These are phyloP conservation scores for Phialemonium atrogriseum DNA, from an alignment of 2,329 filamentous ascomycete species.

Conservation along the genomic window DNA sequence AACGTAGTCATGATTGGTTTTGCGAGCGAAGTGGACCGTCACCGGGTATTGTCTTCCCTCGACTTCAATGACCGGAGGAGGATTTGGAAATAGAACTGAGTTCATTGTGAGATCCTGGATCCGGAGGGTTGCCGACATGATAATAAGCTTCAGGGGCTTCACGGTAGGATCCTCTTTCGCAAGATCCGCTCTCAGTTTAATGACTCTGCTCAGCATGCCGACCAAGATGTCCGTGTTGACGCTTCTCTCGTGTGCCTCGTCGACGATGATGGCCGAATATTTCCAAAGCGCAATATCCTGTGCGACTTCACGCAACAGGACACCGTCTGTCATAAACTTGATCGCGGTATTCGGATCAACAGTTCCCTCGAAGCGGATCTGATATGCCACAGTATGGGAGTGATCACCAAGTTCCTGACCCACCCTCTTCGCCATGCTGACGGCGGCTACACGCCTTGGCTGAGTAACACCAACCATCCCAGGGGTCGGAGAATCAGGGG, in stretches of 20 bases:
- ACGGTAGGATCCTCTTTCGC: constrained; percentile 60
- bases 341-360: constrained; percentile 73
- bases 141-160: constrained; percentile 81
- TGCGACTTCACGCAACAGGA: constrained; percentile 82
- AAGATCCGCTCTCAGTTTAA: constrained; percentile 72
- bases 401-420: constrained; percentile 73
- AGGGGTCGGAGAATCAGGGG: constrained; percentile 66
- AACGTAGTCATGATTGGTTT: constrained; percentile 78
- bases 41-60: constrained; percentile 91
- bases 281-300: constrained; percentile 82
- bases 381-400: constrained; percentile 76
- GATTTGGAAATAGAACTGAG: constrained; percentile 62
- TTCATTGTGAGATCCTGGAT: constrained; percentile 90
- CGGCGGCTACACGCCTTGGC: constrained; percentile 85
- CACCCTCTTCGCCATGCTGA: constrained; percentile 94
- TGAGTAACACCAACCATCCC: constrained; percentile 95
- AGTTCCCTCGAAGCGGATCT: constrained; percentile 89
- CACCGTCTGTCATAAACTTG: constrained; percentile 99
- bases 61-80: constrained; percentile 79
- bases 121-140: constrained; percentile 94
- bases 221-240: constrained; percentile 98
- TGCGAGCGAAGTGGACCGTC: constrained; percentile 77
- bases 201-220: constrained; percentile 89
- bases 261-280: constrained; percentile 90
- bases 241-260: constrained; percentile 94